Conservation (phyloP, 257 asterid species). For the Schizonepeta tenuifolia region DNA sequence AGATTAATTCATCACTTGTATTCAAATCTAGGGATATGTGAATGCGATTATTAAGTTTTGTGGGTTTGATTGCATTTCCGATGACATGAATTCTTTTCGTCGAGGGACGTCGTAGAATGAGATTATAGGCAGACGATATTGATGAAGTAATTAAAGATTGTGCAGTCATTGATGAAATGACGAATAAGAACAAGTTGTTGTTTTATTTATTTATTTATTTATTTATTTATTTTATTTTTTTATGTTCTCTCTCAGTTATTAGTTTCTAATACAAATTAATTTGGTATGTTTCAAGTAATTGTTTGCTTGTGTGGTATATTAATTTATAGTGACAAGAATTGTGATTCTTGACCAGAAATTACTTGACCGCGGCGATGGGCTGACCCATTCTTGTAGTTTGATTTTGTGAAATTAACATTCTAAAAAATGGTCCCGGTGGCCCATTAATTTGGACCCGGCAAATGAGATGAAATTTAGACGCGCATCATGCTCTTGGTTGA, state of each 20-base stretch:
- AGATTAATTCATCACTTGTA: background rate
- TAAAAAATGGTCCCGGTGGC: constrained; percentile 24
- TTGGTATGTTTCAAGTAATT: constrained; percentile 11
- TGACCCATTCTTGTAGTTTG: constrained; percentile 18
- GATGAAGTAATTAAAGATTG: constrained; percentile 28
- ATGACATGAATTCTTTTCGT: background rate
- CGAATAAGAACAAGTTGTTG: too few species aligned
- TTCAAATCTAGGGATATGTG: background rate
- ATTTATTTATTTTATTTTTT: too few species aligned
- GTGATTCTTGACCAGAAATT: constrained; percentile 3
- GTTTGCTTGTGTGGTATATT: too few species aligned
- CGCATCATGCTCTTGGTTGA: too few species aligned
- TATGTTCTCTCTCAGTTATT: too few species aligned
- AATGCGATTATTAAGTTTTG: background rate
- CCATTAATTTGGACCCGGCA: constrained; percentile 16
- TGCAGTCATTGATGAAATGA: constrained; percentile 21
- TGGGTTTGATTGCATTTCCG: constrained; percentile 6
- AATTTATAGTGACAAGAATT: background rate
- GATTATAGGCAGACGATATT: constrained; percentile 6
- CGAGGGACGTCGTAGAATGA: constrained; percentile 10
- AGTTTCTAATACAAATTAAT: background rate
- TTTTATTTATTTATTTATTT: too few species aligned
- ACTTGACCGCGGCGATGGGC: constrained; percentile 13
- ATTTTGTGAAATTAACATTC: background rate
- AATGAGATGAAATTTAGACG: background rate